Evolutionary conservation across 345 rosid species (phyloP), one percentile per base, ranked within the genome.

Genomic region (Melastoma malabathricum): DNA sequence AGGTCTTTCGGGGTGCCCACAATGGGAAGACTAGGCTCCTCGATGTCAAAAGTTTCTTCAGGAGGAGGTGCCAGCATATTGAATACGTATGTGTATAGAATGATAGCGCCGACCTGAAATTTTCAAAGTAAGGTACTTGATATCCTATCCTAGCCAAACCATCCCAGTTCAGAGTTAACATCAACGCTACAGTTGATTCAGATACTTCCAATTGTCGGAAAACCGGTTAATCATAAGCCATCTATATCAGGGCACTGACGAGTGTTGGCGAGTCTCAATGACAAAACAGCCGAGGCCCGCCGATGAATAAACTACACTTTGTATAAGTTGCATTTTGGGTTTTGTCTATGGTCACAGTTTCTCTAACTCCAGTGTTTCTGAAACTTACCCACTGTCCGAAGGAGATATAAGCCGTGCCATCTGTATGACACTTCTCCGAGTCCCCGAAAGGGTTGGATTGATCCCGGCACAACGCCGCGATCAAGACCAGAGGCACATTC

Each of bases 351-450:
- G 38, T 29, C 38, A 29, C 8, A 29, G 5, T 29, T 29, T 29
- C 38, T 29, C 38, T n/a, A n/a, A n/a, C n/a, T n/a, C n/a, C n/a
- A n/a, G n/a, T 51, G 55, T 34, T 41, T 9, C 9, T 18, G 46
- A 20, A 39, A 44, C 71, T 38, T 70, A 87, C 98, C 99, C 97
- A 93, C 65, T 93, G 99, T 48, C 99, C 99, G 64, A 88, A 93
- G 10, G 99, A 85, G 67, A 93, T 93, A 73, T 93, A 93, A 16
- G 96, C 97, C 50, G 92, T 88, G 67, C 95, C 95, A 64, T 88
- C 82, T 44, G 75, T 72, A 76, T 75, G 78, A 60, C 99, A 93
- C 59, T 59, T 81, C 1, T 80, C 79, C 9, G 82, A 63, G 67
- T 88, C 87, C 19, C 94, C 99, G 65, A 93, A 93, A 45, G 99